Conservation (phyloP, 228 moss, liverwort and hornwort species). For the Sphagnum magellanicum region DNA sequence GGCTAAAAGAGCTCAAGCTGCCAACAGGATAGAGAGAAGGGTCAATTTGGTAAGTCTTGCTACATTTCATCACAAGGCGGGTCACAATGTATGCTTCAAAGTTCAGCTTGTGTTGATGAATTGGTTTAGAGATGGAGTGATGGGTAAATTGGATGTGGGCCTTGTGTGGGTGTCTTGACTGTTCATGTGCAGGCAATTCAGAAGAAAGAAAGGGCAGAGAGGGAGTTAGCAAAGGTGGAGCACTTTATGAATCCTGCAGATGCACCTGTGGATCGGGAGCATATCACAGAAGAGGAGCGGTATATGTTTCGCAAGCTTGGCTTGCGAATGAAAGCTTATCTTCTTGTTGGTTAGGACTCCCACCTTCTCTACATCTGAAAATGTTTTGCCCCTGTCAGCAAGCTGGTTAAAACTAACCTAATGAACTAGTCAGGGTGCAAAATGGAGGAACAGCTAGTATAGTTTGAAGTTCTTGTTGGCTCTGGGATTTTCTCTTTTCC, state of each 20-base stretch:
- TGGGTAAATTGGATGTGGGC: background rate
- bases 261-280: constrained; percentile 76
- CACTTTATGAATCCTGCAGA: constrained; percentile 58
- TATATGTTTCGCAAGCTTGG: constrained; percentile 89
- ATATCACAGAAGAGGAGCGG: constrained; percentile 86
- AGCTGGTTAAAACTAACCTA: background rate
- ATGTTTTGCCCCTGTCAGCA: background rate
- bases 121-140: background rate
- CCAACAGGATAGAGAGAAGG: constrained; percentile 60
- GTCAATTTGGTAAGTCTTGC: constrained; percentile 58
- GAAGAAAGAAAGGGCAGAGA: constrained; percentile 64
- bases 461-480: too few species aligned
- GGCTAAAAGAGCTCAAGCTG: constrained; percentile 34
- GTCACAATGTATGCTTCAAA: background rate
- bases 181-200: constrained; percentile 49
- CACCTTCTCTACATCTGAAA: background rate
- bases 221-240: constrained; percentile 67
- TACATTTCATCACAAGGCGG: background rate
- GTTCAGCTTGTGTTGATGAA: too few species aligned
- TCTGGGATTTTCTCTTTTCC: too few species aligned
- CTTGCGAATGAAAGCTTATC: constrained; percentile 84
- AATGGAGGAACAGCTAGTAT: too few species aligned
- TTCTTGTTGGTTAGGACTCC: constrained; percentile 64
- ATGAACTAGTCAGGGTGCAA: background rate
- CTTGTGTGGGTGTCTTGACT: background rate